A percentile compares a stretch with the other conserved stretches of the same genome.
phyloP scores from a whole-genome alignment of 495 filamentous ascomycete genomes.

The Opeltia flavorubescens region DNA sequence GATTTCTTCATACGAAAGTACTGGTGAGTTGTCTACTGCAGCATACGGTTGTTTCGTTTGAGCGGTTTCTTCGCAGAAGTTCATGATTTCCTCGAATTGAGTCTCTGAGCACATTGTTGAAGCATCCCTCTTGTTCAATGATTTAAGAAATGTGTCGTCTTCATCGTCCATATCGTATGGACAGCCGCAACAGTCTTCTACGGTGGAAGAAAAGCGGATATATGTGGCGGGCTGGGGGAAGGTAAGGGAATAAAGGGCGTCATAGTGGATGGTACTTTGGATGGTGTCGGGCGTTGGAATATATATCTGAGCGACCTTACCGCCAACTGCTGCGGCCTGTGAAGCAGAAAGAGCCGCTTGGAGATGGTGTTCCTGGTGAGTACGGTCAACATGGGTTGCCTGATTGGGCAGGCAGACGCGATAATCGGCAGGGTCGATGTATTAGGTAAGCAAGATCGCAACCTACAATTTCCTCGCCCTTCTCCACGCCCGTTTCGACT shows the following conservation, averaged over 20 bases:
- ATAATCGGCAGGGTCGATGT: constrained; percentile 19
- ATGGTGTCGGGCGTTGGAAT: constrained; percentile 83
- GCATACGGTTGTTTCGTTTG: constrained; percentile 73
- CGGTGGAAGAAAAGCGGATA: constrained; percentile 94
- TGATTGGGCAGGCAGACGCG: constrained; percentile 5
- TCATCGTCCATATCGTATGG: constrained; percentile 87
- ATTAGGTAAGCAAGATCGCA: constrained; percentile 26
- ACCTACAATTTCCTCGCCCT: constrained; percentile 92
- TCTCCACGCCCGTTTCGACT: constrained; percentile 94
- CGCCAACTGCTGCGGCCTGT: constrained; percentile 48
- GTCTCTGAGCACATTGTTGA: constrained; percentile 60
- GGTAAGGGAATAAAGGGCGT: constrained; percentile 62
- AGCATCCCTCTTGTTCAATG: constrained; percentile 54
- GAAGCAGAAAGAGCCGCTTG: constrained; percentile 77
- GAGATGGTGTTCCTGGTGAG: constrained; percentile 84
- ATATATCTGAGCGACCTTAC: constrained; percentile 56
- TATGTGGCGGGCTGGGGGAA: constrained; percentile 82
- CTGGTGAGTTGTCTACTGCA: constrained; percentile 68
- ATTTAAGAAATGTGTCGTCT: constrained; percentile 71
- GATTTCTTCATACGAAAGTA: constrained; percentile 69
- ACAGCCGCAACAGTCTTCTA: constrained; percentile 80
- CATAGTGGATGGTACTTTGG: constrained; percentile 64
- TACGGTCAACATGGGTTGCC: constrained; percentile 9
- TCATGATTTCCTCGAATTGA: constrained; percentile 88
- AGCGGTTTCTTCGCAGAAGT: constrained; percentile 81